Conservation (phyloP, 2,329 filamentous ascomycete genomes). For the Nemania bipapillata region DNA sequence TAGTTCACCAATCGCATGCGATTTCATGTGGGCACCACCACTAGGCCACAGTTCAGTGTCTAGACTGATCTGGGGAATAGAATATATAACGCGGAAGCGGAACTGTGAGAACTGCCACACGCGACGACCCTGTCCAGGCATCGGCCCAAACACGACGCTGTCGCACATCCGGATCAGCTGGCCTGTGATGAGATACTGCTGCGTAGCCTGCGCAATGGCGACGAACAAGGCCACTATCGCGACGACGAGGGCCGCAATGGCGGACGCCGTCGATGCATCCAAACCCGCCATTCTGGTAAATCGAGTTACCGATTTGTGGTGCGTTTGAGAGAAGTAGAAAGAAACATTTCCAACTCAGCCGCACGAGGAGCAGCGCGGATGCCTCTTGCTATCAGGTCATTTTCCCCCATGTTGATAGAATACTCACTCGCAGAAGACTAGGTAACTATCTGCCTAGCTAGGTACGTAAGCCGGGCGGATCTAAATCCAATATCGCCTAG, state of each 20-base stretch:
- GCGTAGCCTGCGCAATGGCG: conserved; percentile 21
- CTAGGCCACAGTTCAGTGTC: conserved; percentile 16
- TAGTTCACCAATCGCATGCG: conserved; percentile 16
- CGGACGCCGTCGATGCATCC: conserved; percentile 22
- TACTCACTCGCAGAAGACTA: background rate
- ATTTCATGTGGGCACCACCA: conserved; percentile 20
- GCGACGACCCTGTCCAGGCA: conserved; percentile 25
- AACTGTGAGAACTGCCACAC: conserved; percentile 29
- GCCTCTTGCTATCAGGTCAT: background rate
- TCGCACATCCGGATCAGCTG: conserved; percentile 25
- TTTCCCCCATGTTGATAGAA: background rate
- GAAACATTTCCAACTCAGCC: background rate
- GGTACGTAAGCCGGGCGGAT: too few relatives aligned
- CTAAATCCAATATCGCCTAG: too few relatives aligned
- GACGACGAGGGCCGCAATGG: conserved; percentile 25
- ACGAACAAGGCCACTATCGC: conserved; percentile 19
- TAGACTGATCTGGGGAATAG: conserved; percentile 24
- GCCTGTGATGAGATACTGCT: conserved; percentile 26
- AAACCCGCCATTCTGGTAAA: conserved; percentile 7
- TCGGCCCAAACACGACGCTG: conserved; percentile 21
- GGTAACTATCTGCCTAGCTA: too few relatives aligned
- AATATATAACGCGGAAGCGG: conserved; percentile 28
- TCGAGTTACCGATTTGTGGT: background rate
- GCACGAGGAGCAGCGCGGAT: background rate
- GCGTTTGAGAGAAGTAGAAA: background rate